phyloP scores from a whole-genome alignment of 768 basidiomycete species.

The Hemileccinum rubropunctum region DNA sequence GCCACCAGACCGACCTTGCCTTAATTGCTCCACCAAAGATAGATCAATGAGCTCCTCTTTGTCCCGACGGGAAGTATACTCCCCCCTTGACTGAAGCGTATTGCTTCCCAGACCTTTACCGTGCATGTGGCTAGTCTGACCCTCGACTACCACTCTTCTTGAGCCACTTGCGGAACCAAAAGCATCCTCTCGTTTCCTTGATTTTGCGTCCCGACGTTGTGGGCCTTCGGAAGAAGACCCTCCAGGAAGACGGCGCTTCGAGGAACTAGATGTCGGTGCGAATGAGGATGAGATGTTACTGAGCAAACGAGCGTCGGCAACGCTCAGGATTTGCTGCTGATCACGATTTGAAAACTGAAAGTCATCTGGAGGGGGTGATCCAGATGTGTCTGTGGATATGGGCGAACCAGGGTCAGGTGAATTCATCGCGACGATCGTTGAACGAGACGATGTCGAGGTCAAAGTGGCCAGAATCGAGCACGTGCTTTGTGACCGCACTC shows the following conservation, averaged over 20 bases:
- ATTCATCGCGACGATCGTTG: slow-evolving; percentile 28
- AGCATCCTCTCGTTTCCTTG: slow-evolving; percentile 46
- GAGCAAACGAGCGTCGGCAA: slow-evolving; percentile 20
- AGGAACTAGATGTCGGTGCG: slow-evolving; percentile 28
- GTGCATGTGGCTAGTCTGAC: slow-evolving; percentile 13
- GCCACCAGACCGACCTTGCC: slow-evolving; percentile 43
- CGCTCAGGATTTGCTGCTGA: slow-evolving; percentile 23
- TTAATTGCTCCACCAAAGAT: slow-evolving; percentile 47
- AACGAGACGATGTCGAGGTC: neutral
- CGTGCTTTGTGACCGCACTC: too few relatives aligned
- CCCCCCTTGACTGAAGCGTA: slow-evolving; percentile 30
- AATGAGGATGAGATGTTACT: slow-evolving; percentile 20
- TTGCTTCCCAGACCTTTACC: slow-evolving; percentile 17
- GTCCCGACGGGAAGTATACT: slow-evolving; percentile 45
- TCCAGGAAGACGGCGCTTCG: slow-evolving; percentile 52
- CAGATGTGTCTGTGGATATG: slow-evolving; percentile 37
- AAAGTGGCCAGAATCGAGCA: slow-evolving; percentile 3
- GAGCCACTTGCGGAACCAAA: slow-evolving; percentile 20
- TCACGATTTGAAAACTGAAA: slow-evolving; percentile 31
- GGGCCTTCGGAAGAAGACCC: slow-evolving; percentile 43
- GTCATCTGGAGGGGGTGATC: slow-evolving; percentile 36
- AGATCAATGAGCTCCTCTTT: slow-evolving; percentile 56
- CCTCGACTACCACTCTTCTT: slow-evolving; percentile 24
- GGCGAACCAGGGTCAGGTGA: slow-evolving; percentile 38
- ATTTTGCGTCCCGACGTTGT: slow-evolving; percentile 49